These are phyloP conservation scores for Pseudogymnoascus sp. DNA, from an alignment of 2,329 filamentous ascomycete species.

Conservation along the genomic window DNA sequence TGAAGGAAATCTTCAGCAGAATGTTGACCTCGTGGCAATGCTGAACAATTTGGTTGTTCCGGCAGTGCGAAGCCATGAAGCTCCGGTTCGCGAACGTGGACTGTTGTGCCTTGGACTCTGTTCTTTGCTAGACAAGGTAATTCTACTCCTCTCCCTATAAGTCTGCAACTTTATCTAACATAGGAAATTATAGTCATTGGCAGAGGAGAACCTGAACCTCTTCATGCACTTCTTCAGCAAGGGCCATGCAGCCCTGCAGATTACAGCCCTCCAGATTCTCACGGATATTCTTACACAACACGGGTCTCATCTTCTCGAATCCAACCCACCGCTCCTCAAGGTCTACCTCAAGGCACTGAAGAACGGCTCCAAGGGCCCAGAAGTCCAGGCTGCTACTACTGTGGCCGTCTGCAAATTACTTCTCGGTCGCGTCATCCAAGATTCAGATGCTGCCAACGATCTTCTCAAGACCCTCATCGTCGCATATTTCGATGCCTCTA, in stretches of 20 bases:
- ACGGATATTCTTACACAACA: slow-evolving; percentile 90
- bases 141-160: not conserved
- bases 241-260: slow-evolving; percentile 82
- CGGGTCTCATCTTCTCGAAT: slow-evolving; percentile 66
- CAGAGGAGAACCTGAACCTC: slow-evolving; percentile 82
- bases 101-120: slow-evolving; percentile 85
- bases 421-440: slow-evolving; percentile 69
- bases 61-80: slow-evolving; percentile 86
- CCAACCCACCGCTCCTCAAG: slow-evolving; percentile 66
- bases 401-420: slow-evolving; percentile 80
- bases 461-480: slow-evolving; percentile 80
- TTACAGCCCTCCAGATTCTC: slow-evolving; percentile 83
- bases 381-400: slow-evolving; percentile 75
- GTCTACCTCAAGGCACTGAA: slow-evolving; percentile 79
- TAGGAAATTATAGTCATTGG: slow-evolving; percentile 53
- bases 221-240: slow-evolving; percentile 96
- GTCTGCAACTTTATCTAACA: slow-evolving; percentile 7
- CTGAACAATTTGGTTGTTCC: slow-evolving; percentile 95
- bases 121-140: slow-evolving; percentile 75
- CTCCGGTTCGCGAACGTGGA: slow-evolving; percentile 84
- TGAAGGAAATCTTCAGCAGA: slow-evolving; percentile 76
- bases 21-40: slow-evolving; percentile 91
- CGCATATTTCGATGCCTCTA: slow-evolving; percentile 84
- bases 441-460: slow-evolving; percentile 57
- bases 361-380: slow-evolving; percentile 58